Base-by-base conservation (phyloP, 306 rosid species). In the Quercus gilva region DNA sequence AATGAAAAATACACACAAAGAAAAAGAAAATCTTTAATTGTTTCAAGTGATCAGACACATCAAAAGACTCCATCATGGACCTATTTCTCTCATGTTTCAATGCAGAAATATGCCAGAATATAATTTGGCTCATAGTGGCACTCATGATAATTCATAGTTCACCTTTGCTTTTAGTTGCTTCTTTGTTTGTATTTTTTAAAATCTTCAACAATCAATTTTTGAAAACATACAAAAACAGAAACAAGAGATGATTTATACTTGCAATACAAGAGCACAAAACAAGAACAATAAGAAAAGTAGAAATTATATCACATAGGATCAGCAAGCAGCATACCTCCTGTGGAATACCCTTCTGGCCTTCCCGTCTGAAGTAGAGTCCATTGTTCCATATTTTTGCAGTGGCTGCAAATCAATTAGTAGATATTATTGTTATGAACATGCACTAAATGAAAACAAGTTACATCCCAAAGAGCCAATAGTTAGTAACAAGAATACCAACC, bases 361-460 rank as follows among this genome's bases (percentile, higher is more conserved):
- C 90, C 51, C 29, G 81, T 61, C 80, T 85, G 81, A 92, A 89
- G 91, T 86, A 90, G 74, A 94, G 90, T 74, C 93, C 98, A 41
- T 79, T 86, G 74, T 77, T 84, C 98, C 96, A 92, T 0, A 77
- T 81, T 65, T 85, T 84, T 43, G 96, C 87, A 75, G 85, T 78
- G 77, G 90, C 99, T 93, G 92, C 85, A 91, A 75, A 87, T 67
- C 43, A 74, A 87, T 76, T 29, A 35, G 3, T 72, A 78, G 10
- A 41, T 60, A n/a, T n/a, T n/a, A n/a, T n/a, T n/a, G n/a, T n/a
- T n/a, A n/a, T n/a, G n/a, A n/a, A n/a, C n/a, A n/a, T n/a, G n/a
- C n/a, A n/a, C n/a, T n/a, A n/a, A n/a, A n/a, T n/a, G n/a, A n/a
- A n/a, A n/a, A n/a, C n/a, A n/a, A n/a, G n/a, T n/a, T n/a, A n/a